phyloP scores from a whole-genome alignment of 148 eudicot genomes.

The Rhododendron simsii region DNA sequence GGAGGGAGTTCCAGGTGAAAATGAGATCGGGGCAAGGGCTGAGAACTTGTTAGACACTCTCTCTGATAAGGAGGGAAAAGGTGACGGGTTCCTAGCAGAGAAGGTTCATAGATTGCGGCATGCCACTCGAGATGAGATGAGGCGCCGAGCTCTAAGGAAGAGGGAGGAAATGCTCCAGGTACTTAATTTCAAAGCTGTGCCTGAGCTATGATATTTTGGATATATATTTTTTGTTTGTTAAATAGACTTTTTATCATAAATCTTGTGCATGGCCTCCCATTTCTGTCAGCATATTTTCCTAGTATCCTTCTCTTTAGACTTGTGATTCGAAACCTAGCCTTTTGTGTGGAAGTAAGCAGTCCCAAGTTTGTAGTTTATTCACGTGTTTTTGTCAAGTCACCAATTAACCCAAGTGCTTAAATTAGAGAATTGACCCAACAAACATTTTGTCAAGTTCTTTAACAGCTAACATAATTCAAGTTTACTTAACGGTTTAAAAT shows the following conservation, averaged over 20 bases:
- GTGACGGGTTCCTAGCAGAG: constrained; percentile 78
- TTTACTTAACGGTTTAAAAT: background rate
- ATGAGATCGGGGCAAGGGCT: constrained; percentile 96
- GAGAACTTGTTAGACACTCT: constrained; percentile 94
- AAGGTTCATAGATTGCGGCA: constrained; percentile 68
- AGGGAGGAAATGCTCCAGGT: constrained; percentile 91
- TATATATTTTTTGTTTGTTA: background rate
- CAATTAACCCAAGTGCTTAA: background rate
- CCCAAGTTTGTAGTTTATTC: background rate
- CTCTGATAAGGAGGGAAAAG: constrained; percentile 85
- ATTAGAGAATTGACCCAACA: background rate
- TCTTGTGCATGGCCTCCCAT: background rate
- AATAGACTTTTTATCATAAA: background rate
- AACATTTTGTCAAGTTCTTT: background rate
- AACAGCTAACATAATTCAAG: background rate
- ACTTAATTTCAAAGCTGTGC: background rate
- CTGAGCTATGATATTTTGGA: background rate
- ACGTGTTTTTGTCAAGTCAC: background rate
- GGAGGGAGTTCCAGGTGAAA: constrained; percentile 95
- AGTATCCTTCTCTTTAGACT: background rate
- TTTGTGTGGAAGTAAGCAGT: background rate
- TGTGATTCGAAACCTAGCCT: background rate
- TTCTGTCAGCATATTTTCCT: background rate
- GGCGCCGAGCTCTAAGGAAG: constrained; percentile 81
- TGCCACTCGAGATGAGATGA: constrained; percentile 95